These are phyloP conservation scores for Colletotrichum sp. DNA, from an alignment of 2,329 filamentous ascomycete genomes.

Conservation along the genomic window DNA sequence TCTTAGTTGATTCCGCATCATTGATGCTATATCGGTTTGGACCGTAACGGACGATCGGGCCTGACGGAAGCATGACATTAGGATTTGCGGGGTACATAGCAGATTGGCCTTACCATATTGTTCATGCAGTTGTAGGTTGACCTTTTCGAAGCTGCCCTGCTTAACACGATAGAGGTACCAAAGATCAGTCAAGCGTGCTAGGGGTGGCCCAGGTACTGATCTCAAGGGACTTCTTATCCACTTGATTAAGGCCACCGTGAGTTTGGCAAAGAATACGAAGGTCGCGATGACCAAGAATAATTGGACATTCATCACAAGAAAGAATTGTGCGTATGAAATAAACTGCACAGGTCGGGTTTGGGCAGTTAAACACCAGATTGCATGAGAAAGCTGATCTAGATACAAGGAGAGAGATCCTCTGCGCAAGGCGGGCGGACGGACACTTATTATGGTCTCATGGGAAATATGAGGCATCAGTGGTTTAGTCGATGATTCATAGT, in stretches of 20 bases:
- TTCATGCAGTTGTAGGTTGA: constrained; percentile 31
- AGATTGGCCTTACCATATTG: constrained; percentile 28
- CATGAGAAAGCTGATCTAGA: too few relatives aligned
- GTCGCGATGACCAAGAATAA: not conserved
- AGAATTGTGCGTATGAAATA: too few relatives aligned
- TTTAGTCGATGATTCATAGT: too few relatives aligned
- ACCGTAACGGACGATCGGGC: constrained; percentile 49
- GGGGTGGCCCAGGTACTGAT: constrained; percentile 28
- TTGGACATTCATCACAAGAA: not conserved
- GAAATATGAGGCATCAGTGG: too few relatives aligned
- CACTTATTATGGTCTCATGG: too few relatives aligned
- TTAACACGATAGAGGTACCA: constrained; percentile 32
- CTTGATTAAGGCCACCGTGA: not conserved
- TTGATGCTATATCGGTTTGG: constrained; percentile 52
- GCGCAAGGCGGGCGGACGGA: too few relatives aligned
- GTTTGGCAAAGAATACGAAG: not conserved
- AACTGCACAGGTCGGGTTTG: too few relatives aligned
- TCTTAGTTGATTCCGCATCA: constrained; percentile 42
- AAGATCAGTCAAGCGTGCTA: constrained; percentile 29
- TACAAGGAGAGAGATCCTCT: too few relatives aligned
- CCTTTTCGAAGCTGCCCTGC: constrained; percentile 29
- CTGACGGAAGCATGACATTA: constrained; percentile 12
- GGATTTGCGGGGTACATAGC: too few relatives aligned
- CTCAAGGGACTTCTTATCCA: constrained; percentile 25
- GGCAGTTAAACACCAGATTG: too few relatives aligned